Percentiles rank a stretch among this genome's conserved stretches.
These are phyloP conservation scores for Xanthoconium separans DNA, from an alignment of 1,284 basidiomycete genomes.

Conservation along the genomic window DNA sequence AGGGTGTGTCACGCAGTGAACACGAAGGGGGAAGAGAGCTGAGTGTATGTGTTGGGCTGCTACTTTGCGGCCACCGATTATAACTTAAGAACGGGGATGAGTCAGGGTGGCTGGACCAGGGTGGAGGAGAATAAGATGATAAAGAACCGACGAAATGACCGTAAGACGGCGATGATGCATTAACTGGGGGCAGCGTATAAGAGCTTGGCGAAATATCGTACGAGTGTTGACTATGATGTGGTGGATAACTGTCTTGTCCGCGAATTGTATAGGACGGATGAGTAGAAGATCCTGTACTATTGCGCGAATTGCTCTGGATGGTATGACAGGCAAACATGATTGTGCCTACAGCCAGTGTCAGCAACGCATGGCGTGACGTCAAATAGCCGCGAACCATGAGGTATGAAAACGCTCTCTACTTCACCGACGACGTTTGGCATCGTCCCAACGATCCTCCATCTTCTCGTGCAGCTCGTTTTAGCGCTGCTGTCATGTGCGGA, in stretches of 20 bases:
- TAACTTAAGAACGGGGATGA: conserved; percentile 35
- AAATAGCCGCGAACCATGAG: conserved; percentile 69
- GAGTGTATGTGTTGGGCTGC: conserved; percentile 37
- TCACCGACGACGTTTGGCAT: conserved; percentile 65
- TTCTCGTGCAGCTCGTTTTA: conserved; percentile 90
- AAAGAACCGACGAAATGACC: conserved; percentile 24
- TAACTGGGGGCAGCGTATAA: conserved; percentile 36
- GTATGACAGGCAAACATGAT: conserved; percentile 86
- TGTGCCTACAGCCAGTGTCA: conserved; percentile 49
- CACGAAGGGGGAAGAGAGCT: conserved; percentile 29
- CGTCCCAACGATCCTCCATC: conserved; percentile 81
- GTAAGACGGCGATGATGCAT: conserved; percentile 28
- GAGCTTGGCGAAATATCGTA: conserved; percentile 30
- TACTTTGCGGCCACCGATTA: conserved; percentile 39
- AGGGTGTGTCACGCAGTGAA: conserved; percentile 30
- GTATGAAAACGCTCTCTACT: conserved; percentile 91
- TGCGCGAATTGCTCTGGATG: conserved; percentile 30
- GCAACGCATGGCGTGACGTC: conserved; percentile 37
- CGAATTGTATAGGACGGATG: conserved; percentile 30
- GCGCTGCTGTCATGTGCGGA: conserved; percentile 61
- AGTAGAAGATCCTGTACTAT: conserved; percentile 14
- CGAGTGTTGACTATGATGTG: conserved; percentile 38
- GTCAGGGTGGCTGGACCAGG: conserved; percentile 49
- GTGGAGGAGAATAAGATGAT: conserved; percentile 45
- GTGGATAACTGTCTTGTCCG: conserved; percentile 39